Evolutionary conservation across 345 rosid genomes (phyloP).

Genomic region (Lepidium africanum): DNA sequence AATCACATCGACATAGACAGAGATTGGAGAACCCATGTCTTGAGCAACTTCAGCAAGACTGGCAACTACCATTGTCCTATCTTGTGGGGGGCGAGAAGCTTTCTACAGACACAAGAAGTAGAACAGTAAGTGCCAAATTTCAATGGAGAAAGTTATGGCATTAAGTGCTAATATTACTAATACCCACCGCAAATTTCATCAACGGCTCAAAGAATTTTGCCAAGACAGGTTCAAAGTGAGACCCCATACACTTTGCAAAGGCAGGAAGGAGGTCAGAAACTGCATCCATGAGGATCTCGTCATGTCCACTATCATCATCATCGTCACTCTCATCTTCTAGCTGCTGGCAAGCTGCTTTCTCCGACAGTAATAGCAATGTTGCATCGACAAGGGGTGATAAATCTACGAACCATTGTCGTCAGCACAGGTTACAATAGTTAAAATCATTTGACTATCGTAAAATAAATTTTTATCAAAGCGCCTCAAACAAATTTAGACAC

Average conservation of each 20-base stretch:
- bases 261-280: constrained; percentile 98
- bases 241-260: constrained; percentile 93
- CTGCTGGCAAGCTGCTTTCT: constrained; percentile 90
- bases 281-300: constrained; percentile 97
- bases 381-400: constrained; percentile 70
- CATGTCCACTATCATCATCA: constrained; percentile 68
- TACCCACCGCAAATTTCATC: constrained; percentile 88
- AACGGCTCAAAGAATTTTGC: constrained; percentile 81
- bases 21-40: constrained; percentile 93
- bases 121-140: constrained; percentile 23
- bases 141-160: background rate
- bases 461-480: background rate
- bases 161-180: background rate
- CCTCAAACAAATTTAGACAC: constrained; percentile 26
- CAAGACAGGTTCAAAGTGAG: constrained; percentile 83
- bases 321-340: constrained; percentile 78
- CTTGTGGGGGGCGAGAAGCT: constrained; percentile 79
- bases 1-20: constrained; percentile 81
- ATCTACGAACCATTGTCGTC: constrained; percentile 43
- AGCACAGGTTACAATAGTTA: constrained; percentile 7
- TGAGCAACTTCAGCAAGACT: constrained; percentile 99
- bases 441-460: background rate
- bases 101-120: constrained; percentile 42
- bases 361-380: constrained; percentile 61
- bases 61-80: constrained; percentile 97